Percentiles rank a stretch among this genome's conserved stretches.
Conservation (phyloP, 495 filamentous ascomycete genomes). For the Penicillium antarcticum region DNA sequence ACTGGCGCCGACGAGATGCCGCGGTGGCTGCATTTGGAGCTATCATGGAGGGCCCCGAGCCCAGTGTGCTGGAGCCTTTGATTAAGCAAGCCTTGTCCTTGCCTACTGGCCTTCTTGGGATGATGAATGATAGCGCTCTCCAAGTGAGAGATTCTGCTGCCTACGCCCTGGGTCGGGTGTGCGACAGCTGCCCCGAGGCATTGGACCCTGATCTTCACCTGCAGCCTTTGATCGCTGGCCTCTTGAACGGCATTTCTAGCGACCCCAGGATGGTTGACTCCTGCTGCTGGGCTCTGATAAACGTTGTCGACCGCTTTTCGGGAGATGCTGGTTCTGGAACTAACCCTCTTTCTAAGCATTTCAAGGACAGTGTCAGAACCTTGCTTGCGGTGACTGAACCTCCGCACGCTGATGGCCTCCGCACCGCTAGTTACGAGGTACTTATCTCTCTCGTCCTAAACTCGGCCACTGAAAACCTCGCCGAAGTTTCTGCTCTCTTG, state of each 20-base stretch:
- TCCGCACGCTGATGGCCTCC: conserved; percentile 82
- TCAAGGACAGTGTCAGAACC: conserved; percentile 83
- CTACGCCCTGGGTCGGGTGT: conserved; percentile 93
- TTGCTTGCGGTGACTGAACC: conserved; percentile 82
- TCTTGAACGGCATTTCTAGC: conserved; percentile 86
- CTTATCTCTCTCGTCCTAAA: conserved; percentile 89
- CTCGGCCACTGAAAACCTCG: conserved; percentile 79
- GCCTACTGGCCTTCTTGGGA: conserved; percentile 72
- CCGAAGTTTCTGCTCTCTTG: conserved; percentile 75
- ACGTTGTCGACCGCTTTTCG: conserved; percentile 90
- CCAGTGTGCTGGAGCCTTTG: conserved; percentile 80
- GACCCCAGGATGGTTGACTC: conserved; percentile 96
- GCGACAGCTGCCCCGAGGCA: conserved; percentile 80
- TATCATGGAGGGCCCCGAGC: conserved; percentile 97
- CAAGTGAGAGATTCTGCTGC: conserved; percentile 97
- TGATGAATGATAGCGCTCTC: conserved; percentile 91
- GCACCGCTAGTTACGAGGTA: conserved; percentile 96
- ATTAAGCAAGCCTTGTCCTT: conserved; percentile 88
- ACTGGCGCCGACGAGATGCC: conserved; percentile 92
- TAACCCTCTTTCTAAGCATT: conserved; percentile 86
- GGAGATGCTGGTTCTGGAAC: conserved; percentile 71
- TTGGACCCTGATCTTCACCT: conserved; percentile 83
- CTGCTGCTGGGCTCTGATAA: conserved; percentile 99
- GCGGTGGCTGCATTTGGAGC: conserved; percentile 96
- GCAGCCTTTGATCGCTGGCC: conserved; percentile 72